Percentiles rank a stretch among this genome's conserved stretches.
Conservation (phyloP, 1,284 basidiomycete genomes). For the Fomitopsis pinicola region DNA sequence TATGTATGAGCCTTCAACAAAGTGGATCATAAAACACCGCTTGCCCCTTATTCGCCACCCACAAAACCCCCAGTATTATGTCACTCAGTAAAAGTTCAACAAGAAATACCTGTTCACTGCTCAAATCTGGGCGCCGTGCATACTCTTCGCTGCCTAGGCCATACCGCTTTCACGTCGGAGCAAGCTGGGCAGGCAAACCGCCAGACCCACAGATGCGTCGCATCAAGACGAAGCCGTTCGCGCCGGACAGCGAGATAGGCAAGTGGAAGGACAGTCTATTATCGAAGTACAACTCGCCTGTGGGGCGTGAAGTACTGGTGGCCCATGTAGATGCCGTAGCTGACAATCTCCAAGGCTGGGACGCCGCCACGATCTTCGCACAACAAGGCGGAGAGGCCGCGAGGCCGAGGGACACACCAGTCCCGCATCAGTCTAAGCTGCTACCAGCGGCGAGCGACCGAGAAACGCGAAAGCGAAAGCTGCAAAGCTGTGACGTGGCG, state of each 20-base stretch:
- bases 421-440: no score
- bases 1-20: no score
- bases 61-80: background rate
- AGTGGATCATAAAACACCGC: no score
- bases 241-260: constrained; percentile 60
- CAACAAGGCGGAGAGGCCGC: no score
- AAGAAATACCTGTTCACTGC: background rate
- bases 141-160: constrained; percentile 22
- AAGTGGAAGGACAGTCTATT: constrained; percentile 68
- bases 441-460: no score
- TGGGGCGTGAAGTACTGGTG: no score
- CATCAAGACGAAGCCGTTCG: constrained; percentile 46
- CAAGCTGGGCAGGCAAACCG: constrained; percentile 78
- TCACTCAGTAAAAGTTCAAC: background rate
- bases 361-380: no score
- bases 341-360: no score
- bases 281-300: constrained; percentile 38
- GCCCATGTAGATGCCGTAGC: no score
- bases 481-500: no score
- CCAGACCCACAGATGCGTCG: constrained; percentile 37
- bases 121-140: constrained; percentile 2
- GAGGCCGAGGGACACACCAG: no score
- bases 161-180: constrained; percentile 45
- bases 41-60: background rate
- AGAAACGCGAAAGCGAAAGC: no score